Evolutionary conservation across 164 flowering plant genomes (phyloP).

Genomic region (Macadamia integrifolia): DNA sequence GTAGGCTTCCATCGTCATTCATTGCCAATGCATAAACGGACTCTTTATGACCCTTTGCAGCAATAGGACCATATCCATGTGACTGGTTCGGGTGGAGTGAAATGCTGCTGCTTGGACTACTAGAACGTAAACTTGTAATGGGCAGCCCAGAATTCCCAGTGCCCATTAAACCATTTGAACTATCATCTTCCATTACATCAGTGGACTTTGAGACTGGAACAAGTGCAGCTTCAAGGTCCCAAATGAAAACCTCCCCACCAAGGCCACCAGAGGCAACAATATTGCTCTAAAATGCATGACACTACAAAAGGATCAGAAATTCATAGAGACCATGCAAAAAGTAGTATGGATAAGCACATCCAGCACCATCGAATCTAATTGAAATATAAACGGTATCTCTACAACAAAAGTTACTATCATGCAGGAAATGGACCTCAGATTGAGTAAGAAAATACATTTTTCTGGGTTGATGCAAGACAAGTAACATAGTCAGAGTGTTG

Average conservation of each 20-base stretch:
- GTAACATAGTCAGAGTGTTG: slow-evolving; percentile 97
- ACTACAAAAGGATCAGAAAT: slow-evolving; percentile 61
- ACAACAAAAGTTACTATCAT: slow-evolving; percentile 7
- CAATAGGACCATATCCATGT: slow-evolving; percentile 66
- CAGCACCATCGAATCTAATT: slow-evolving; percentile 9
- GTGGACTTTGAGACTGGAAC: slow-evolving; percentile 57
- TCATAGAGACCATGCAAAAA: slow-evolving; percentile 15
- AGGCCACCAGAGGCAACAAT: slow-evolving; percentile 97
- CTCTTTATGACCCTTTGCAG: slow-evolving; percentile 97
- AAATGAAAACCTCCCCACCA: slow-evolving; percentile 95
- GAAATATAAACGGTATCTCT: background rate
- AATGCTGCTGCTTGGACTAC: slow-evolving; percentile 71
- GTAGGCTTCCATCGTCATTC: slow-evolving; percentile 85
- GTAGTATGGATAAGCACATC: background rate
- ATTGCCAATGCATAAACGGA: slow-evolving; percentile 95
- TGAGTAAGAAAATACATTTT: slow-evolving; percentile 66
- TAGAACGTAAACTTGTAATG: slow-evolving; percentile 59
- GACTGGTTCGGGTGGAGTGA: slow-evolving; percentile 59
- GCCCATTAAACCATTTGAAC: slow-evolving; percentile 57
- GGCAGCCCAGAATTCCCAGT: slow-evolving; percentile 48
- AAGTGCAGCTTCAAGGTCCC: slow-evolving; percentile 95
- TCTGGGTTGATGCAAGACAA: slow-evolving; percentile 81
- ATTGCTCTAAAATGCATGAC: slow-evolving; percentile 84
- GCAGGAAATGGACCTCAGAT: slow-evolving; percentile 5
- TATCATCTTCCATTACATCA: slow-evolving; percentile 64